Base-by-base conservation (phyloP, 2,329 filamentous ascomycete genomes). In the Exophiala xenobiotica region DNA sequence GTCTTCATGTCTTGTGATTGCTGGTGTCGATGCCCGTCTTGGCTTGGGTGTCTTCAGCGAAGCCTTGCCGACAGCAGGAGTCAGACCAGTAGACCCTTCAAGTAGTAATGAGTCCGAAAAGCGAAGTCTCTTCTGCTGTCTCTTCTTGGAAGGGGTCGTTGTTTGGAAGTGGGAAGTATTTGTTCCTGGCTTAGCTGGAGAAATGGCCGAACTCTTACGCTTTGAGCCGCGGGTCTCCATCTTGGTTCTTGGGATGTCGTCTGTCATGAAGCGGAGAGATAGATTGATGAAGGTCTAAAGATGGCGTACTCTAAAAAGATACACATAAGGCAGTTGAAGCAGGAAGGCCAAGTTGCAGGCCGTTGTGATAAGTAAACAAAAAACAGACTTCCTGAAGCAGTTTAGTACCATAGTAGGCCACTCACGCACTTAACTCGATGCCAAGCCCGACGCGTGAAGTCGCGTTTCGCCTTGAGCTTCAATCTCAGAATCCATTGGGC, bases 101-200 rank as follows among this genome's bases (percentile, higher is more conserved):
- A 42, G 27, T 35, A 66, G 65, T 5, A 68, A 68, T 4, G 71
- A 68, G 43, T 74, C 72, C 1, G 74, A 76, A 58, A 76, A 75
- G 20, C 74, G 71, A 27, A 73, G 70, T 56, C 65, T 69, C 56
- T 76, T 77, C 29, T 63, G 64, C 11, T 63, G 56, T 59, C 60
- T 51, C 42, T 48, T 51, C 8, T 42, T 53, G 5, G 60, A 50
- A 4, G 61, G 61, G 6, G 61, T 63, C 45, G 51, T 53, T 38
- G 43, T 27, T 9, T 41, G 23, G 27, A n/a, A 9, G 8, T n/a
- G 29, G 4, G 16, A 6, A 40, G 18, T 12, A 8, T 45, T 40
- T 38, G 37, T 18, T 26, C 50, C 19, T 31, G 49, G 45, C 42
- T 60, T 62, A 37, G 43, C 22, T 7, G 60, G 60, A 22, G 60